These are phyloP conservation scores for Ophioceras dolichostomum DNA, from an alignment of 2,329 filamentous ascomycete species.

Conservation along the genomic window DNA sequence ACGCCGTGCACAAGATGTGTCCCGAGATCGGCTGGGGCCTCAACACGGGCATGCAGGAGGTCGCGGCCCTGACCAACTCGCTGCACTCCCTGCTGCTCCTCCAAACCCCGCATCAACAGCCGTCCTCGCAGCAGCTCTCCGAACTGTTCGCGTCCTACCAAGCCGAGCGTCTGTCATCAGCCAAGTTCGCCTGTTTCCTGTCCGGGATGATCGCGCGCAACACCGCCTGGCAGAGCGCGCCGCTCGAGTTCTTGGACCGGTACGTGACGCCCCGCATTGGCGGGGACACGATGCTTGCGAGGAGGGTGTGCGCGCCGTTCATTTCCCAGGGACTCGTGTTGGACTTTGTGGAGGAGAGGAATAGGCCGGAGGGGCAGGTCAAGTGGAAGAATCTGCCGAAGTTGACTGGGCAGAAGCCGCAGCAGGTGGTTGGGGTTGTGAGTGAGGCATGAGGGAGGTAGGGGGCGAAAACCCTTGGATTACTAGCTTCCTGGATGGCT, in stretches of 20 bases:
- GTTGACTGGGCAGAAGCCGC: no score
- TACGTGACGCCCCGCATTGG: not conserved
- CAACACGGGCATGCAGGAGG: conserved; percentile 2
- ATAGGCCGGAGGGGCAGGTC: not conserved
- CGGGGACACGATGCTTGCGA: not conserved
- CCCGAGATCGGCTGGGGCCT: conserved; percentile 2
- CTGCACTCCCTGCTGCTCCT: not conserved
- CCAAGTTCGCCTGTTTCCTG: not conserved
- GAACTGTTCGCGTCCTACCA: not conserved
- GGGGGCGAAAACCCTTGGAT: no score
- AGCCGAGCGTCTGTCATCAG: not conserved
- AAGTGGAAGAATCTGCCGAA: not conserved
- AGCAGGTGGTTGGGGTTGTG: no score
- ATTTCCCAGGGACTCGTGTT: not conserved
- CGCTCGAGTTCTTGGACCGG: not conserved
- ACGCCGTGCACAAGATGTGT: conserved; percentile 5
- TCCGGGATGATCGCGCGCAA: not conserved
- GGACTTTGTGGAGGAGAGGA: not conserved
- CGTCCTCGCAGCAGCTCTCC: not conserved
- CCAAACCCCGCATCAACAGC: no score
- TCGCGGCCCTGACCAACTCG: conserved; percentile 3
- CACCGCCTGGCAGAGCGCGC: not conserved
- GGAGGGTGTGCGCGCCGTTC: not conserved
- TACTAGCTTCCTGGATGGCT: no score
- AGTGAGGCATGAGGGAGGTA: no score